A percentile compares a stretch with the other conserved stretches of the same genome.
Evolutionary conservation across 139 green algal species (phyloP).

Genomic region (Chlorella sp.): DNA sequence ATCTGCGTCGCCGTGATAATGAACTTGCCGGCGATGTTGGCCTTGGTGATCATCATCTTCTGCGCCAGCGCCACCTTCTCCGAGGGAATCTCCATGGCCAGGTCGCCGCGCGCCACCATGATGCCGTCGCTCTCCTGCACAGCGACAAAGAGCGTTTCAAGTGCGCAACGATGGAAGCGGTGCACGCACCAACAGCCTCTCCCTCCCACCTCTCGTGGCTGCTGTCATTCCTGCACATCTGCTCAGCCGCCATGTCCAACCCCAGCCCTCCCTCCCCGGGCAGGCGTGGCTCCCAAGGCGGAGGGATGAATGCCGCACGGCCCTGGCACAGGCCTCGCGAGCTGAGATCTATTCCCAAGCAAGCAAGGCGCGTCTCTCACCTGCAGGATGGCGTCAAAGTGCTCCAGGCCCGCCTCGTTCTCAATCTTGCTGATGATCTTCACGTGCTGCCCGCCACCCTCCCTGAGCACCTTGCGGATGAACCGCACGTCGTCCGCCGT

Average conservation of each 20-base stretch:
- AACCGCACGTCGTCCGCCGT: conserved; percentile 28
- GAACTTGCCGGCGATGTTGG: conserved; percentile 48
- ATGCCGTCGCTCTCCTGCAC: conserved; percentile 58
- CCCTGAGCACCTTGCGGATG: conserved; percentile 54
- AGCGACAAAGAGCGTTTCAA: conserved; percentile 11
- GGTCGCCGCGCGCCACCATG: conserved; percentile 65
- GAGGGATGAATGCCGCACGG: too few species aligned
- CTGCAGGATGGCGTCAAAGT: conserved; percentile 51
- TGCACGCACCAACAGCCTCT: neutral
- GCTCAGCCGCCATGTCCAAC: too few species aligned
- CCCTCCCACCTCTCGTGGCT: too few species aligned
- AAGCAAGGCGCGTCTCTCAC: too few species aligned
- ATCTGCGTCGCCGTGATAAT: conserved; percentile 36
- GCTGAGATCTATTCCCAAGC: too few species aligned
- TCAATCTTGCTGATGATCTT: conserved; percentile 74
- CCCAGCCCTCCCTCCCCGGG: too few species aligned
- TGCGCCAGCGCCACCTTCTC: conserved; percentile 47
- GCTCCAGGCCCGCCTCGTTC: conserved; percentile 53
- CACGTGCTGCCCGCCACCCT: conserved; percentile 37
- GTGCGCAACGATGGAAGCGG: neutral
- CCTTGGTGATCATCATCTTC: conserved; percentile 58
- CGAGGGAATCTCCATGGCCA: conserved; percentile 49
- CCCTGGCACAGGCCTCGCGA: too few species aligned
- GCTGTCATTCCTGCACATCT: too few species aligned
- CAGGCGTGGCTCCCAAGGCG: too few species aligned